Conservation (phyloP, 1,284 basidiomycete genomes). For the Fomitopsis schrenkii region DNA sequence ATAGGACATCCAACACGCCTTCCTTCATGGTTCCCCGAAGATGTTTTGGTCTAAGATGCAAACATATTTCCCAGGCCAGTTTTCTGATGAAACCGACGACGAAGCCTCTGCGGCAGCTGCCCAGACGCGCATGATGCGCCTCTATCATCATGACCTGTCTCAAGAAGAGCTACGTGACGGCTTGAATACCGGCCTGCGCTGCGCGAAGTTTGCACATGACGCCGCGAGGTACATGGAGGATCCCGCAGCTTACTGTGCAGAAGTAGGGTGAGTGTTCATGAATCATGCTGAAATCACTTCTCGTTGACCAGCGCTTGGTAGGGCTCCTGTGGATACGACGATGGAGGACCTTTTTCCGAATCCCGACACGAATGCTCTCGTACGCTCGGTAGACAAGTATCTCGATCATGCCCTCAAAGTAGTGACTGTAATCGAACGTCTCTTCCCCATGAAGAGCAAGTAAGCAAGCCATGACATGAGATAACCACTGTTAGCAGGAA, state of each 20-base stretch:
- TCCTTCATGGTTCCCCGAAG: constrained; percentile 1
- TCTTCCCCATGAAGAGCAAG: neutral
- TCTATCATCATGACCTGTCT: constrained; percentile 12
- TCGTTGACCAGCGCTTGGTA: neutral
- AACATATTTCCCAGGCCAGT: constrained; percentile 16
- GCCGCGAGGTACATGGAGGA: constrained; percentile 10
- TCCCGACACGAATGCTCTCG: neutral
- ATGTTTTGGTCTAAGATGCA: constrained; percentile 4
- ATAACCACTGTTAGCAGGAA: neutral
- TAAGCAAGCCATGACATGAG: neutral
- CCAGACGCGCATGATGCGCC: neutral
- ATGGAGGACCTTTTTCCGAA: constrained; percentile 7
- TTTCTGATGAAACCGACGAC: constrained; percentile 5
- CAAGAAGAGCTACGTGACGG: constrained; percentile 1
- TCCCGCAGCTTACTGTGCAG: constrained; percentile 7
- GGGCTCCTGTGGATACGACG: neutral
- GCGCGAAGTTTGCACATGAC: constrained; percentile 10
- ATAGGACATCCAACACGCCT: constrained; percentile 14
- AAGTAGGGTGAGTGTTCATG: constrained; percentile 7
- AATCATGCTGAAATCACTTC: neutral
- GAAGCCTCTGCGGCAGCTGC: neutral
- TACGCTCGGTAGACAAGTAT: neutral
- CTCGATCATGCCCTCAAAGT: neutral
- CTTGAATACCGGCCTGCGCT: neutral
- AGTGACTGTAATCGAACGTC: neutral